Base-by-base conservation (phyloP, 2,329 filamentous ascomycete genomes). In the Leptographium galeiforme region DNA sequence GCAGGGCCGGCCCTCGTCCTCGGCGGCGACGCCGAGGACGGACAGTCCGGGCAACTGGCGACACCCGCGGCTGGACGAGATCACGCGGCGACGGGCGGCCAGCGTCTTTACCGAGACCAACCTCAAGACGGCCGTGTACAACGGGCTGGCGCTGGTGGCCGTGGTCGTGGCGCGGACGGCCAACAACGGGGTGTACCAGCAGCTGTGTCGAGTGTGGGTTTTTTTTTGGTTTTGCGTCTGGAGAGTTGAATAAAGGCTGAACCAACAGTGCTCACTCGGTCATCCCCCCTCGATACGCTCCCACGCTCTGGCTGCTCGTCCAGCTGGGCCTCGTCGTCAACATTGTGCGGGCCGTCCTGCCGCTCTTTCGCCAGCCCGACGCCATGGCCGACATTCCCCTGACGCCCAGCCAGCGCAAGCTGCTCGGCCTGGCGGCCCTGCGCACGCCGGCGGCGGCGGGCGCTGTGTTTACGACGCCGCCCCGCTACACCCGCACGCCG, bases 11-110 rank as follows among this genome's bases (percentile, higher is more conserved):
- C 8, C 41, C 10, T 18, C n/a, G 33, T 13, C 48, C 12, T 50
- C 25, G 50, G 2, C 48, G 16, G 39, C 47, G 3, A 52, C 52
- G 8, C 58, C 67, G 1, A 57, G 63, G 25, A 63, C 68, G 33
- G 78, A 81, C 52, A 81, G 77, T 61, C 78, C 87, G 8, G 90
- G 91, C 53, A 88, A 84, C 64, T 98, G 93, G 91, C 81, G 83
- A 63, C 93, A 98, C 67, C 93, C 93, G 38, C 82, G 85, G 58
- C 77, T 96, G 59, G 78, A 89, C 62, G 91, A 97, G 69, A 94
- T 98, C 64, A 82, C 86, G 16, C 78, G 79, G 57, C 82, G 93
- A 51, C 87, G 89, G 64, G 84, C 87, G 66, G 84, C 83, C 19
- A 81, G 82, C 14, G 86, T 77, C 48, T 95, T 97, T 66, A 81